Conservation (phyloP, 352 stramenopile genomes). For the Globisporangium spiculum region DNA sequence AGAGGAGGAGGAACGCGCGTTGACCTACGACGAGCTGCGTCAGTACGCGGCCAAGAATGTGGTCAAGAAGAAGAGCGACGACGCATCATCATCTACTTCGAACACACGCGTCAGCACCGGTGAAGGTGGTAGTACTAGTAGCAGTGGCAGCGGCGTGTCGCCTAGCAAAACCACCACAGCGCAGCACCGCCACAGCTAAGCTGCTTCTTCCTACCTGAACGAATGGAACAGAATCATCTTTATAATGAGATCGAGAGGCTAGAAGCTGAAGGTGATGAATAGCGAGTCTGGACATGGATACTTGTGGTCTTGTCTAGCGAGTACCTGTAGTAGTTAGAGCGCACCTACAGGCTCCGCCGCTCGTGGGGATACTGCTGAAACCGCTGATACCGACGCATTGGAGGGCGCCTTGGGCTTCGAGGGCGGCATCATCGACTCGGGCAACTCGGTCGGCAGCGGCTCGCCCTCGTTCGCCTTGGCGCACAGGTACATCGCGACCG, state of each 20-base stretch:
- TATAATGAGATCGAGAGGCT: not conserved
- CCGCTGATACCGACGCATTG: not conserved
- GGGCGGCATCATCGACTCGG: slow-evolving; percentile 52
- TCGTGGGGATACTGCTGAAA: slow-evolving; percentile 6
- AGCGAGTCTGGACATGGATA: not conserved
- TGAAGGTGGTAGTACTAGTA: not conserved
- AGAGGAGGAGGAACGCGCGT: slow-evolving; percentile 64
- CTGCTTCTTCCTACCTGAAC: not conserved
- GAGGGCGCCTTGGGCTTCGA: slow-evolving; percentile 29
- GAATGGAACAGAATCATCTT: not conserved
- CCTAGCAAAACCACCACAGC: not conserved
- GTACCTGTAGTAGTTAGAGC: not conserved
- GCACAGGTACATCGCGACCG: slow-evolving; percentile 89
- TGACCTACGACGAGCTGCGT: slow-evolving; percentile 74
- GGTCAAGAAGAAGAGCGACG: slow-evolving; percentile 28
- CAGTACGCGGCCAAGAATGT: slow-evolving; percentile 57
- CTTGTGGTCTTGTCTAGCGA: not conserved
- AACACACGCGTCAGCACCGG: not conserved
- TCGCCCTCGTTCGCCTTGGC: slow-evolving; percentile 71
- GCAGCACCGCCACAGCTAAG: not conserved
- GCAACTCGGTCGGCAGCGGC: slow-evolving; percentile 57
- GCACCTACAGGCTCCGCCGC: slow-evolving; percentile 1
- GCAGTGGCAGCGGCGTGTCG: not conserved
- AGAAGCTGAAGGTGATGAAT: not conserved
- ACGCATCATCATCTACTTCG: not conserved